These are phyloP conservation scores for Claviceps africana DNA, from an alignment of 2,329 filamentous ascomycete genomes.

Conservation along the genomic window DNA sequence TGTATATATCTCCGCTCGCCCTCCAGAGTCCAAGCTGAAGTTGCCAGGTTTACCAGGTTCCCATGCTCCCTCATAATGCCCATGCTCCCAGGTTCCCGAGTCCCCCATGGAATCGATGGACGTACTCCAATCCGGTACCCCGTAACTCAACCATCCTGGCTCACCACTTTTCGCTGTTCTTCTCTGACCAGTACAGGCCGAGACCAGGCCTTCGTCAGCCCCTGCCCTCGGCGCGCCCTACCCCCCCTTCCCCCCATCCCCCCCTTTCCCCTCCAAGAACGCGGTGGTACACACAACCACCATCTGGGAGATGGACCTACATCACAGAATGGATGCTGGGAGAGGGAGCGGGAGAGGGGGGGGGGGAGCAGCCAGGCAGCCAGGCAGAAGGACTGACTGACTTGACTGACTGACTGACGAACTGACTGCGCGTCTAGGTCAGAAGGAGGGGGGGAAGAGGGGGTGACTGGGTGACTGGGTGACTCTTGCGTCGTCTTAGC, in stretches of 20 bases:
- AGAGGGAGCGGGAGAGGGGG: neutral
- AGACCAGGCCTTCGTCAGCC: neutral
- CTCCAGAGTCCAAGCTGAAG: conserved; percentile 1
- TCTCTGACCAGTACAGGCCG: neutral
- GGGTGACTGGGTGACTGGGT: neutral
- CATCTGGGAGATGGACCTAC: neutral
- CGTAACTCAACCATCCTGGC: conserved; percentile 3
- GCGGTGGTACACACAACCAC: conserved; percentile 4
- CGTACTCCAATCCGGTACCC: neutral
- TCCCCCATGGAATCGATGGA: conserved; percentile 3
- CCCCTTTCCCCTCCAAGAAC: neutral
- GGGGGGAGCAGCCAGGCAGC: neutral
- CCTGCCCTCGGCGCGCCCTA: neutral
- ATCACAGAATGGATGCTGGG: neutral
- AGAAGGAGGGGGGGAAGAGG: neutral
- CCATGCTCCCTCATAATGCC: neutral
- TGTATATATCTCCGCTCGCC: conserved; percentile 8
- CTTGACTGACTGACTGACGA: neutral
- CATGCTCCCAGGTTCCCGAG: conserved; percentile 3
- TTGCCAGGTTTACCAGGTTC: neutral
- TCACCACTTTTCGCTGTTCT: conserved; percentile 1
- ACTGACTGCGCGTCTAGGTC: neutral
- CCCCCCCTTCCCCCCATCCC: neutral
- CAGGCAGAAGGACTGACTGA: neutral
- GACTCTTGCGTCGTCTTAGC: conserved; percentile 1